A percentile compares a stretch with the other conserved stretches of the same genome.
Conservation (phyloP, 768 basidiomycete genomes). For the Boletus patriciae region DNA sequence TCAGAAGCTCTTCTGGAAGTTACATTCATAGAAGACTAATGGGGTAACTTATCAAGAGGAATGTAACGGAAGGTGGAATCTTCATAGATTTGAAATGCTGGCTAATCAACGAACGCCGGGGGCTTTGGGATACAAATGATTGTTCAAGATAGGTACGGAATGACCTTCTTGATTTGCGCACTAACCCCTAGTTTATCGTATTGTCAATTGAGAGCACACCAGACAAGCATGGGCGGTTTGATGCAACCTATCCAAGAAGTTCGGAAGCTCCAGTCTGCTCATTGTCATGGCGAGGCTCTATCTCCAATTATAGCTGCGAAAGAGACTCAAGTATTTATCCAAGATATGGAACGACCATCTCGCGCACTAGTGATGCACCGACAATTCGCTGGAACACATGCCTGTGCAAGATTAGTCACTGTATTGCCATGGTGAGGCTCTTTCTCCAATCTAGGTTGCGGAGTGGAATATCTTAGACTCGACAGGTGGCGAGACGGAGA, state of each 20-base stretch:
- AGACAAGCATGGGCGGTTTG: neutral
- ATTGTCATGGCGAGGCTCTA: neutral
- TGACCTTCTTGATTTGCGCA: neutral
- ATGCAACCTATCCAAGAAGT: neutral
- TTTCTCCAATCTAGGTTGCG: neutral
- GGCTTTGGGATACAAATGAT: neutral
- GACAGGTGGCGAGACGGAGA: neutral
- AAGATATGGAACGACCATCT: neutral
- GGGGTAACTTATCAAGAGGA: slow-evolving; percentile 9
- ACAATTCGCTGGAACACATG: neutral
- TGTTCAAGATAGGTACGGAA: neutral
- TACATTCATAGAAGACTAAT: slow-evolving; percentile 9
- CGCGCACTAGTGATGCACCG: neutral
- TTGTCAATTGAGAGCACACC: neutral
- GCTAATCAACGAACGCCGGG: neutral
- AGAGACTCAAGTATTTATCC: neutral
- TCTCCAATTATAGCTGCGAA: no score
- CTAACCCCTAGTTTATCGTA: neutral
- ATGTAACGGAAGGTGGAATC: neutral
- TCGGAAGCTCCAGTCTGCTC: neutral
- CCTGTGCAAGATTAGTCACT: neutral
- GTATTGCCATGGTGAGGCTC: neutral
- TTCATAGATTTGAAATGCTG: neutral
- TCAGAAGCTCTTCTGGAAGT: neutral
- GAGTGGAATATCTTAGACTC: neutral